phyloP scores from a whole-genome alignment of 192 early-diverging fungal genomes.

The Glomus cerebriforme region DNA sequence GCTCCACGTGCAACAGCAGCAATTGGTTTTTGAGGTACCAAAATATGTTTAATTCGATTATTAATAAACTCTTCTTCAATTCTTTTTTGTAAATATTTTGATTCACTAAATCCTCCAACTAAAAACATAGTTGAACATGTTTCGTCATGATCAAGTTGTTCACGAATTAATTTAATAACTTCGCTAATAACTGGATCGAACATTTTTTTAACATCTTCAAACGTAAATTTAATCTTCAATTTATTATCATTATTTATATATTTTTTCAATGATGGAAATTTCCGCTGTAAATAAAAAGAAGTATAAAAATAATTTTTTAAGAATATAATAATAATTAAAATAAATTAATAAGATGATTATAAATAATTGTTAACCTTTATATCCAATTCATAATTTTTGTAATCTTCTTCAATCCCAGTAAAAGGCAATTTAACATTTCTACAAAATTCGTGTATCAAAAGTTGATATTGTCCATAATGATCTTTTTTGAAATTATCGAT shows the following conservation, averaged over 20 bases:
- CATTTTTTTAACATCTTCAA: conserved; percentile 37
- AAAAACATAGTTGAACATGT: conserved; percentile 47
- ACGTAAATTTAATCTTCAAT: background rate
- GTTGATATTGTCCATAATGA: conserved; percentile 12
- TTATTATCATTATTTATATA: background rate
- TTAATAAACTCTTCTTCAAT: conserved; percentile 46
- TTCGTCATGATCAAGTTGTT: conserved; percentile 40
- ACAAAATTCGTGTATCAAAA: conserved; percentile 14
- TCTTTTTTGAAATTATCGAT: background rate
- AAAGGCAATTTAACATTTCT: background rate
- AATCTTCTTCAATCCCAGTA: background rate
- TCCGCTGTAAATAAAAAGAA: no score
- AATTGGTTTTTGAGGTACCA: conserved; percentile 51
- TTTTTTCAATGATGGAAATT: background rate
- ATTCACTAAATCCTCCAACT: conserved; percentile 53
- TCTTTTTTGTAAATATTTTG: conserved; percentile 47
- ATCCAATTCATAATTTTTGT: background rate
- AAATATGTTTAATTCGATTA: conserved; percentile 41
- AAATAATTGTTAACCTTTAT: background rate
- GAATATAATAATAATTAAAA: no score
- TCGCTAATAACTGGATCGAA: conserved; percentile 47
- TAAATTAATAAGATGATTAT: no score
- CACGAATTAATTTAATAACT: conserved; percentile 45
- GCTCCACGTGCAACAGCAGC: conserved; percentile 55
- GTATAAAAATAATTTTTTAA: no score